phyloP scores from a whole-genome alignment of 345 rosid species.

The Salix exigua region DNA sequence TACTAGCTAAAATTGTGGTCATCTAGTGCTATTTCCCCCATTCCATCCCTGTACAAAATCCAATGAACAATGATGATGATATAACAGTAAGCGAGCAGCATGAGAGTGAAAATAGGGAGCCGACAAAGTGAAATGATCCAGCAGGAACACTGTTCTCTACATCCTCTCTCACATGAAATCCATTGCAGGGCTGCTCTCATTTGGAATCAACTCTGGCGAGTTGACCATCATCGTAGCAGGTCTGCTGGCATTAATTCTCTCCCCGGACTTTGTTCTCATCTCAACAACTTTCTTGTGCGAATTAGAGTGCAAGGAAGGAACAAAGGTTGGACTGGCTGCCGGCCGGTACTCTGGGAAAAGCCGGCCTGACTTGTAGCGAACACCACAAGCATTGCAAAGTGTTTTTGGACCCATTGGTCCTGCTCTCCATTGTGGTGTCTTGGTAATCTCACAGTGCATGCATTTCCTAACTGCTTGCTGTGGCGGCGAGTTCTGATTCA shows the following conservation, averaged over 20 bases:
- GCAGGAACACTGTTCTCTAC: constrained; percentile 5
- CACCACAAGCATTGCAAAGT: constrained; percentile 97
- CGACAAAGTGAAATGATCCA: constrained; percentile 1
- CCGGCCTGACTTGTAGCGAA: constrained; percentile 88
- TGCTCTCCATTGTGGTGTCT: constrained; percentile 98
- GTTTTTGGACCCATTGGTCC: constrained; percentile 99
- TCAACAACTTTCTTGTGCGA: constrained; percentile 93
- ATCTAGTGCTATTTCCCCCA: constrained; percentile 38
- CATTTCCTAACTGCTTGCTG: constrained; percentile 67
- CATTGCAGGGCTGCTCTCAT: constrained; percentile 26
- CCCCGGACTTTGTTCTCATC: constrained; percentile 64
- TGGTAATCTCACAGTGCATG: constrained; percentile 89
- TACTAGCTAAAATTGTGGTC: constrained; percentile 35
- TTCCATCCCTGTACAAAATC: constrained; percentile 57
- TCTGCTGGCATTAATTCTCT: constrained; percentile 9
- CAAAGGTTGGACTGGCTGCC: constrained; percentile 87
- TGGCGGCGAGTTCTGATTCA: constrained; percentile 30
- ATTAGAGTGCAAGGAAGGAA: constrained; percentile 88
- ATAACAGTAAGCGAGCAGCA: constrained; percentile 26
- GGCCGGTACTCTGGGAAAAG: constrained; percentile 98
- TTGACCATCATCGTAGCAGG: constrained; percentile 13
- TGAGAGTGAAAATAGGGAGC: constrained; percentile 10
- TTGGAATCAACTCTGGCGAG: constrained; percentile 45
- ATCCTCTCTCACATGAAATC: constrained; percentile 36
- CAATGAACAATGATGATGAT: constrained; percentile 38